Percentiles rank a stretch among this genome's conserved stretches.
Conservation (phyloP, 73 alveolate species). For the Stentor coeruleus region DNA sequence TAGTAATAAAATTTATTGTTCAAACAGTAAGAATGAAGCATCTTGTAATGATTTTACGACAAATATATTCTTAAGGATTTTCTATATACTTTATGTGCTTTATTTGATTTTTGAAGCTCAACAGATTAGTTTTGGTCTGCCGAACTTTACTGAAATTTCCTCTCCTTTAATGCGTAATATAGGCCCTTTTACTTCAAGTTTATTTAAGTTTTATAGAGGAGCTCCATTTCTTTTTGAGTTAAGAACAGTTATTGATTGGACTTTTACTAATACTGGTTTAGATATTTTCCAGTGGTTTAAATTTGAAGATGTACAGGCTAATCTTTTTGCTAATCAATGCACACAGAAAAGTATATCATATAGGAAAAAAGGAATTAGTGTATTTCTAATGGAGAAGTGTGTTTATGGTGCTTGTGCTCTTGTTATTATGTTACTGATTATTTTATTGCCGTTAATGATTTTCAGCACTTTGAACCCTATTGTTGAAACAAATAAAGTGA, state of each 20-base stretch:
- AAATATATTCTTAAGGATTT: conserved; percentile 32
- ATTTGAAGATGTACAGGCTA: conserved; percentile 74
- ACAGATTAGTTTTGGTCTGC: conserved; percentile 84
- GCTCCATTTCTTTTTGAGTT: conserved; percentile 86
- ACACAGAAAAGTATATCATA: conserved; percentile 36
- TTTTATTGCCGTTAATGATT: conserved; percentile 75
- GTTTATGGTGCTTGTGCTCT: conserved; percentile 57
- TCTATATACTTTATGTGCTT: conserved; percentile 74
- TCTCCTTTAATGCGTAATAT: conserved; percentile 64
- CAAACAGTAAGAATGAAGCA: no score
- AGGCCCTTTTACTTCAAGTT: conserved; percentile 34
- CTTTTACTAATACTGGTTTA: conserved; percentile 76
- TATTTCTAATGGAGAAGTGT: conserved; percentile 44
- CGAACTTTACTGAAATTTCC: conserved; percentile 78
- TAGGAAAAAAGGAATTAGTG: conserved; percentile 59
- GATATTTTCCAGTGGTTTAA: conserved; percentile 84
- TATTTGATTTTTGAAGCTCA: conserved; percentile 76
- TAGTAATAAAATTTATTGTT: no score
- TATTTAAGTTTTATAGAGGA: conserved; percentile 50
- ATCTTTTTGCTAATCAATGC: conserved; percentile 66
- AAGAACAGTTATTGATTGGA: conserved; percentile 84
- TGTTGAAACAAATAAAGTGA: conserved; percentile 54
- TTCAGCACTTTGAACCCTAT: conserved; percentile 84
- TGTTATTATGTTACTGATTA: conserved; percentile 53
- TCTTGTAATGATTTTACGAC: conserved; percentile 49